A percentile compares a stretch with the other conserved stretches of the same genome.
These are phyloP conservation scores for Aspergillus amoenus DNA, from an alignment of 2,329 filamentous ascomycete species.

Conservation along the genomic window DNA sequence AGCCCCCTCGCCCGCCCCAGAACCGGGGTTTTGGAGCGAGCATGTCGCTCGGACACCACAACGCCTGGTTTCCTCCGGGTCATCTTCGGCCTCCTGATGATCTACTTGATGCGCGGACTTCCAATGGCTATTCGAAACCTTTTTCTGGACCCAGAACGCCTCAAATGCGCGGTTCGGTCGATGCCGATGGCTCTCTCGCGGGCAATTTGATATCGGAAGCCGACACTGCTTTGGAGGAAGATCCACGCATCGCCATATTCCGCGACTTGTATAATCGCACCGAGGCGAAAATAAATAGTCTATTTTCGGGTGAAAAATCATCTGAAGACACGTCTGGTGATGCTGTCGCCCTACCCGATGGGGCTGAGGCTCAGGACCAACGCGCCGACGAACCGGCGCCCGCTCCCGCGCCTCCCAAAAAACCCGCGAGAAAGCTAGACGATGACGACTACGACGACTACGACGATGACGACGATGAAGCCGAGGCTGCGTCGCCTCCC, in stretches of 20 bases:
- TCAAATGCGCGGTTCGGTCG: slow-evolving; percentile 43
- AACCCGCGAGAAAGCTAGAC: slow-evolving; percentile 72
- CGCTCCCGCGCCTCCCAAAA: slow-evolving; percentile 48
- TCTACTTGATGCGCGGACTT: slow-evolving; percentile 42
- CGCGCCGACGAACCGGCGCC: slow-evolving; percentile 52
- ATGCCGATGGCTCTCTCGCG: slow-evolving; percentile 48
- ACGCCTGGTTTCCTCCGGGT: slow-evolving; percentile 65
- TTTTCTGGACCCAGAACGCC: slow-evolving; percentile 47
- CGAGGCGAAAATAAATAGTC: slow-evolving; percentile 71
- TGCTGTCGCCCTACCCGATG: slow-evolving; percentile 52
- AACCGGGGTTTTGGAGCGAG: slow-evolving; percentile 48
- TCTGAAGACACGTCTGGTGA: slow-evolving; percentile 32
- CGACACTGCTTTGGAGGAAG: slow-evolving; percentile 66
- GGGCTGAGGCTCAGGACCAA: slow-evolving; percentile 28
- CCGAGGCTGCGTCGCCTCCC: slow-evolving; percentile 48
- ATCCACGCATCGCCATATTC: slow-evolving; percentile 69
- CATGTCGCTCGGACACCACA: slow-evolving; percentile 68
- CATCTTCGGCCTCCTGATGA: slow-evolving; percentile 63
- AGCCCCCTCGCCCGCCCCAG: slow-evolving; percentile 45
- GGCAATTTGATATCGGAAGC: slow-evolving; percentile 50
- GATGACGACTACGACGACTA: slow-evolving; percentile 73
- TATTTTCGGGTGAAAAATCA: slow-evolving; percentile 61
- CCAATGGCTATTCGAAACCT: slow-evolving; percentile 45
- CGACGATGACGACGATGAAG: slow-evolving; percentile 59
- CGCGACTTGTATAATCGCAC: slow-evolving; percentile 73